These are phyloP conservation scores for Fusarium transvaalense DNA, from an alignment of 2,329 filamentous ascomycete species.

Conservation along the genomic window DNA sequence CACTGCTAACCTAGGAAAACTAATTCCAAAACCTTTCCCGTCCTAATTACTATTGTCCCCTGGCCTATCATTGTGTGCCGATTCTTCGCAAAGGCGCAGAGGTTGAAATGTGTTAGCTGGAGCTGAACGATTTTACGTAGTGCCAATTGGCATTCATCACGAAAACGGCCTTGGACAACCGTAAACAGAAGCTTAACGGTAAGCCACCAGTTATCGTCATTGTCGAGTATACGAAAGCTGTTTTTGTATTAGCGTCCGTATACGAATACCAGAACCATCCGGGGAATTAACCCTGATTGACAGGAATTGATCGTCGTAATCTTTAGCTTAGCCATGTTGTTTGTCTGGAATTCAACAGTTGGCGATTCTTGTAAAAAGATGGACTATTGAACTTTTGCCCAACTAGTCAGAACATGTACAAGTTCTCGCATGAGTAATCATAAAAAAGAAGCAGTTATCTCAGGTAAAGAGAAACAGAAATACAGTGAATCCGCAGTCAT, in stretches of 20 bases:
- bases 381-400: no score
- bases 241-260: background rate
- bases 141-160: background rate
- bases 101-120: background rate
- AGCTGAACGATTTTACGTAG: background rate
- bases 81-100: background rate
- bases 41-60: rapidly evolving
- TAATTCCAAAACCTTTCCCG: no score
- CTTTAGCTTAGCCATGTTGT: no score
- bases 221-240: background rate
- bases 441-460: background rate
- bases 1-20: background rate
- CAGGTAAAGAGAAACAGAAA: no score
- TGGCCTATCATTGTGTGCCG: background rate
- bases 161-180: conserved; percentile 1
- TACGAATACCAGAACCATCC: background rate
- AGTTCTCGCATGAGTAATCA: background rate
- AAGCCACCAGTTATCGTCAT: background rate
- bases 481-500: no score
- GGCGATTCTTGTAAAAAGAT: no score
- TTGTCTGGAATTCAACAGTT: no score
- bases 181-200: conserved; percentile 17
- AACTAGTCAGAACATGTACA: no score
- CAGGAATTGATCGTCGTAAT: background rate
- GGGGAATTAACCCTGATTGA: background rate